Percentiles rank a stretch among this genome's conserved stretches.
Conservation (phyloP, 2,329 filamentous ascomycete species). For the Chaetomium sp. region DNA sequence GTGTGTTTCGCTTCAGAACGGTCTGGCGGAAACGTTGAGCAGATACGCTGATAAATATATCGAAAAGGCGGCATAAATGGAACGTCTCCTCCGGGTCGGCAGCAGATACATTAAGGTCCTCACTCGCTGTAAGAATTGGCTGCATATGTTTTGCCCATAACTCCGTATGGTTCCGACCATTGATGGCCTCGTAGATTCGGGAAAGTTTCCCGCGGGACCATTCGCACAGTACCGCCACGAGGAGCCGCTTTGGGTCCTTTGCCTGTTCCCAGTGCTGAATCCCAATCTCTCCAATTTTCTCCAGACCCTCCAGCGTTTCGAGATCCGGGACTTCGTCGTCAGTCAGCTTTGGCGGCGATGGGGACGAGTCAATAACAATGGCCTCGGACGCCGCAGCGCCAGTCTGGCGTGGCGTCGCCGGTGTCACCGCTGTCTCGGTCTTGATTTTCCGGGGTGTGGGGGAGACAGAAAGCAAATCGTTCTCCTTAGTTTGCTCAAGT, state of each 20-base stretch:
- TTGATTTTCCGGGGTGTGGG: slow-evolving; percentile 8
- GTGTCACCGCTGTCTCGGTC: not conserved
- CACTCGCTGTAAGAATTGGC: slow-evolving; percentile 17
- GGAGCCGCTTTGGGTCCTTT: slow-evolving; percentile 23
- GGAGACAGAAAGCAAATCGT: not conserved
- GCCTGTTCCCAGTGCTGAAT: slow-evolving; percentile 19
- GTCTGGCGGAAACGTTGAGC: not conserved
- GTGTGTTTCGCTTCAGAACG: slow-evolving; percentile 1
- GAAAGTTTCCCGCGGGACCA: slow-evolving; percentile 19
- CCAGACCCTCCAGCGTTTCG: slow-evolving; percentile 9
- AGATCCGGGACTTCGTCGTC: slow-evolving; percentile 9
- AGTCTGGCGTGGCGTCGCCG: slow-evolving; percentile 2
- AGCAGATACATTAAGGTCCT: not conserved
- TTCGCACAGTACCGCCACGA: slow-evolving; percentile 27
- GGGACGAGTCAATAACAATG: slow-evolving; percentile 13
- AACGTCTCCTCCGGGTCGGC: slow-evolving; percentile 2
- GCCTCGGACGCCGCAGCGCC: not conserved
- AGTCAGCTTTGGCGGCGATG: not conserved
- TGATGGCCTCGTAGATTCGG: slow-evolving; percentile 24
- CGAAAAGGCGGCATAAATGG: slow-evolving; percentile 21
- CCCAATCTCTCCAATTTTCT: slow-evolving; percentile 16
- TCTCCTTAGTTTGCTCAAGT: not conserved
- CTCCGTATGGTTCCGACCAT: slow-evolving; percentile 7
- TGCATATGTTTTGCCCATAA: slow-evolving; percentile 28
- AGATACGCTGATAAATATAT: slow-evolving; percentile 17